These are phyloP conservation scores for Amphirosellinia nigrospora DNA, from an alignment of 495 filamentous ascomycete species.

Conservation along the genomic window DNA sequence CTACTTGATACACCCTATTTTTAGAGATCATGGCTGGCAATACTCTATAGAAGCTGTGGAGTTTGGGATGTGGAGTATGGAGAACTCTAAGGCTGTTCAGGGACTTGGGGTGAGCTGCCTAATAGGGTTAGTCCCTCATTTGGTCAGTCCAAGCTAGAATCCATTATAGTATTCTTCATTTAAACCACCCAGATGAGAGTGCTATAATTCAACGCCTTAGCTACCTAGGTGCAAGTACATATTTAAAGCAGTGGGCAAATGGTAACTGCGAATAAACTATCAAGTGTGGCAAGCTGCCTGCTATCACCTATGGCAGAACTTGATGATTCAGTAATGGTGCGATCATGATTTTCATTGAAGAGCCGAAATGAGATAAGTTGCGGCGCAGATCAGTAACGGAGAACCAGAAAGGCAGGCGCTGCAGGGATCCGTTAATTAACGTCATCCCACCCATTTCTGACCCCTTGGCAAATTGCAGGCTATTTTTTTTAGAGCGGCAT, in stretches of 20 bases:
- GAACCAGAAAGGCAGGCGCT: neutral
- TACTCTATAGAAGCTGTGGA: neutral
- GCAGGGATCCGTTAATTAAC: neutral
- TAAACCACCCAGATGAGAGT: neutral
- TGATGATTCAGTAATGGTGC: neutral
- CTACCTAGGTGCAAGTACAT: too few relatives aligned
- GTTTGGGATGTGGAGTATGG: neutral
- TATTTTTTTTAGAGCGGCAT: neutral
- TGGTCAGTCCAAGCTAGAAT: neutral
- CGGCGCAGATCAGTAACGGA: neutral
- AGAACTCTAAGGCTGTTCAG: neutral
- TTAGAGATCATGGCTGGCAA: too few relatives aligned
- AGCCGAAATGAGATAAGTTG: too few relatives aligned
- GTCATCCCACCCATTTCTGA: neutral
- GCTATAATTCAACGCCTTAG: too few relatives aligned
- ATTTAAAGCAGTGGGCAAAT: too few relatives aligned
- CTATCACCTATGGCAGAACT: neutral
- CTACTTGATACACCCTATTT: neutral
- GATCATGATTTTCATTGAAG: neutral
- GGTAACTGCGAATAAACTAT: too few relatives aligned
- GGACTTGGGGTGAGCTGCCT: neutral
- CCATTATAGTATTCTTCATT: neutral
- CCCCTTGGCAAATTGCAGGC: conserved; percentile 11
- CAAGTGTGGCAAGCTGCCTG: too few relatives aligned
- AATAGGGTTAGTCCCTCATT: neutral